Percentiles rank a stretch among this genome's conserved stretches.
Conservation (phyloP, 768 basidiomycete genomes). For the Scleroderma citrinum region DNA sequence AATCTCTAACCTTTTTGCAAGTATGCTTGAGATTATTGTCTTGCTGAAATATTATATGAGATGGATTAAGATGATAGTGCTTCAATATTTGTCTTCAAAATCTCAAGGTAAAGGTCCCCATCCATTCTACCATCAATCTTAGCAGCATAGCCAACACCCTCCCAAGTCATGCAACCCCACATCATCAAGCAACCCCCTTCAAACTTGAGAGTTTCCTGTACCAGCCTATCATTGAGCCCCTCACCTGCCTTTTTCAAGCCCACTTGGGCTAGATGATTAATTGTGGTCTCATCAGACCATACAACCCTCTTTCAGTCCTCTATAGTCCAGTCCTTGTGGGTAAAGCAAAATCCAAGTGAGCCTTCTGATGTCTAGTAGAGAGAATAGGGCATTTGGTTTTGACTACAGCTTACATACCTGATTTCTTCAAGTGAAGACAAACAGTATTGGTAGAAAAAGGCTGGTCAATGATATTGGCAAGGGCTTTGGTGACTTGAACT, state of each 20-base stretch:
- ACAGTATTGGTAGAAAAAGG: background rate
- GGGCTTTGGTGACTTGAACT: background rate
- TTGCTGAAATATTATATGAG: background rate
- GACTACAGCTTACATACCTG: background rate
- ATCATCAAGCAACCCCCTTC: background rate
- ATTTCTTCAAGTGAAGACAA: background rate
- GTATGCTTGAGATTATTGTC: background rate
- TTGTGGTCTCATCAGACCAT: slow-evolving; percentile 24
- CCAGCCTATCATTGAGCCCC: background rate
- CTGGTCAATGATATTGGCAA: background rate
- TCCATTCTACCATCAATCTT: background rate
- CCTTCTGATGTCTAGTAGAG: background rate
- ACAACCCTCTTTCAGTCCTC: slow-evolving; percentile 16
- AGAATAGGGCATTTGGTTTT: background rate
- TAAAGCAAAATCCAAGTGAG: slow-evolving; percentile 4
- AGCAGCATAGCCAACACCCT: background rate
- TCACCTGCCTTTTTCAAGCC: background rate
- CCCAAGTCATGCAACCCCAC: background rate
- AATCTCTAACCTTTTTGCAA: too few relatives aligned
- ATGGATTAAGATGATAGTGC: background rate
- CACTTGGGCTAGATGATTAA: slow-evolving; percentile 19
- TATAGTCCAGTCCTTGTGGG: slow-evolving; percentile 10
- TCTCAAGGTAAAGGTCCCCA: background rate
- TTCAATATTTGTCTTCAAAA: background rate
- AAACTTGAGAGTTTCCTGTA: background rate